Base-by-base conservation (phyloP, 257 asterid genomes). In the Apocynum venetum region DNA sequence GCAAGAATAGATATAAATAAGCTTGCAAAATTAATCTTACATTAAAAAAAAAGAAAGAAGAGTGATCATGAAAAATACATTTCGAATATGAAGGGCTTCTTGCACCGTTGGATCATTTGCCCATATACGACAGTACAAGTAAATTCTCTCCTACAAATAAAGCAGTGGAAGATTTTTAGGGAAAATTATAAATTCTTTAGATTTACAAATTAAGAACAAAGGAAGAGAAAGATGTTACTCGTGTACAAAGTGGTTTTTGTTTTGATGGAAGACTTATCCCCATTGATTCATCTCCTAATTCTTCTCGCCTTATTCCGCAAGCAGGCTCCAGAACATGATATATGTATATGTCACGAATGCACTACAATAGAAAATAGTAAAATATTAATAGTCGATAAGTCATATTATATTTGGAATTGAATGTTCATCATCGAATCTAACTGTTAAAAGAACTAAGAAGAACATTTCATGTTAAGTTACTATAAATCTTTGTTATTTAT, bases 61-160 rank as follows among this genome's bases (percentile, higher is more conserved):
- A 8, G 1, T 64, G 31, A 25, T 25, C 31, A 25, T 25, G 31
- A 25, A 25, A 64, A n/a, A 64, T n/a, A 64, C 44, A 31, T 64
- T 3, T 64, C 40, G 56, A 80, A 74, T 46, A 8, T 53, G 76
- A 80, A 80, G 83, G 52, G 83, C 83, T 80, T 73, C 69, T 53
- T 63, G 78, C 0, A 79, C 82, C 35, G 44, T 31, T 36, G 46
- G 46, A 64, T 64, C 71, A 64, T 35, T 64, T 12, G 71, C 71
- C 71, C 71, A 64, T 1, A 64, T 49, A 49, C 12, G 53, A 49
- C 12, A 49, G 53, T 49, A 9, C 13, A 2, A 9, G 12, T 49
- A 49, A 49, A 49, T 6, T 49, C 6, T 69, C 11, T 41, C 49
- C 74, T 44, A 20, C 17, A 69, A 69, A 13, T 15, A 17, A 43